A percentile compares a stretch with the other conserved stretches of the same genome.
phyloP scores from a whole-genome alignment of 2,329 filamentous ascomycete species.

The Ascochyta rabiei region DNA sequence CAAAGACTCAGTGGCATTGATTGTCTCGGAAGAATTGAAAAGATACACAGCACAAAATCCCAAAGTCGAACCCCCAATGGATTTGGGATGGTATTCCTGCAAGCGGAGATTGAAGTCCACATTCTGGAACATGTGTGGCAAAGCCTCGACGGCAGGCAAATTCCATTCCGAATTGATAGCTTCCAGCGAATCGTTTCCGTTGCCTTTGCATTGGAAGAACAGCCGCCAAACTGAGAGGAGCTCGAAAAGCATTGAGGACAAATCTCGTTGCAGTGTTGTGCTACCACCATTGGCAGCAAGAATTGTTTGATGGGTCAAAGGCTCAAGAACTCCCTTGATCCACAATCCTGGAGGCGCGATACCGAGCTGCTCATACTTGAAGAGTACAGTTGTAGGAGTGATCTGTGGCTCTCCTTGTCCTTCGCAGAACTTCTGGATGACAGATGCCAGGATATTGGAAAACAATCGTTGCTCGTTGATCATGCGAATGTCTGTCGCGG shows the following conservation, averaged over 20 bases:
- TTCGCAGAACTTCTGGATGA: conserved; percentile 27
- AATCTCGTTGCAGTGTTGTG: conserved; percentile 9
- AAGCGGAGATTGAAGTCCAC: conserved; percentile 32
- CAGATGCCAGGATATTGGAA: conserved; percentile 18
- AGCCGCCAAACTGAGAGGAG: conserved; percentile 42
- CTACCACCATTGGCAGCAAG: conserved; percentile 15
- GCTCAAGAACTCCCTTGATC: conserved; percentile 23
- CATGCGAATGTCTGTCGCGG: conserved; percentile 24
- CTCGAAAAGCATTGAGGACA: conserved; percentile 33
- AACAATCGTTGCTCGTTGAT: conserved; percentile 33
- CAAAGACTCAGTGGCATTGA: conserved; percentile 22
- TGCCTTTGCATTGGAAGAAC: conserved; percentile 41
- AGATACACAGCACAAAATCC: conserved; percentile 41
- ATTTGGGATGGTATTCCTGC: conserved; percentile 33
- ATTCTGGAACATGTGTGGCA: conserved; percentile 9
- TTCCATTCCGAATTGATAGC: conserved; percentile 34
- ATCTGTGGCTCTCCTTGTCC: conserved; percentile 10
- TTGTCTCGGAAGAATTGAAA: conserved; percentile 36
- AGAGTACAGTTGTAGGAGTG: conserved; percentile 34
- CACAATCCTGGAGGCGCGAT: conserved; percentile 33
- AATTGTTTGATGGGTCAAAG: conserved; percentile 35
- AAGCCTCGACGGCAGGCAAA: conserved; percentile 21
- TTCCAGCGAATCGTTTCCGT: conserved; percentile 20
- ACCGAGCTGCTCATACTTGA: conserved; percentile 39
- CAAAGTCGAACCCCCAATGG: conserved; percentile 19